phyloP scores from a whole-genome alignment of 805 yeast species.

The Starmerella sp. region DNA sequence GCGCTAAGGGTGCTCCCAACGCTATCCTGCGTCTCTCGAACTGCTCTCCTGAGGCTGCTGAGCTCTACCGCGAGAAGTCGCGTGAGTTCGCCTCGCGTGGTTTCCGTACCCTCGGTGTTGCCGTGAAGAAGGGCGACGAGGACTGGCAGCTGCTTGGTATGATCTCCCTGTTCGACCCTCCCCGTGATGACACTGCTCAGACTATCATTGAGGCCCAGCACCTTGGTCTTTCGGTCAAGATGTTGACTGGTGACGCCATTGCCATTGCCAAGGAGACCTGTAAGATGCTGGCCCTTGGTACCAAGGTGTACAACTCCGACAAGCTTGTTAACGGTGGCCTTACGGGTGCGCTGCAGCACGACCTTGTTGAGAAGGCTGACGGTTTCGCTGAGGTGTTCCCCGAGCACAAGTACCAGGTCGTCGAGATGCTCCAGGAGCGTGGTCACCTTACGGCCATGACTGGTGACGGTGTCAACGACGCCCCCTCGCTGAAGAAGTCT shows the following conservation, averaged over 20 bases:
- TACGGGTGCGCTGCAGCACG: conserved; percentile 97
- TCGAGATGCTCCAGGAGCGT: conserved; percentile 87
- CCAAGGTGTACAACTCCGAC: conserved; percentile 94
- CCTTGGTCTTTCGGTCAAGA: conserved; percentile 90
- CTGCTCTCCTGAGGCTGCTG: conserved; percentile 80
- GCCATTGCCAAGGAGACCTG: conserved; percentile 98
- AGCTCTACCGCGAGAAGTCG: conserved; percentile 90
- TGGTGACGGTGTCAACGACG: conserved; percentile 99
- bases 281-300: conserved; percentile 93
- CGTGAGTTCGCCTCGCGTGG: conserved; percentile 97
- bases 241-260: conserved; percentile 98
- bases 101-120: conserved; percentile 97
- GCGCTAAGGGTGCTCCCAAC: conserved; percentile 98
- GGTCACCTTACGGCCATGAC: conserved; percentile 98
- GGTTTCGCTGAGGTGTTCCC: conserved; percentile 99
- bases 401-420: conserved; percentile 92
- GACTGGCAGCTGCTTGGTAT: conserved; percentile 97
- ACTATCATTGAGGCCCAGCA: conserved; percentile 86
- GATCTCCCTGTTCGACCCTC: conserved; percentile 98
- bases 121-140: conserved; percentile 97
- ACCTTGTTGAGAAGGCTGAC: conserved; percentile 93
- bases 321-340: conserved; percentile 91
- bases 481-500: conserved; percentile 94
- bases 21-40: conserved; percentile 50
- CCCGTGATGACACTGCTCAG: conserved; percentile 95